phyloP scores from a whole-genome alignment of 116 monocot genomes.

The Dioscorea cayenensis region DNA sequence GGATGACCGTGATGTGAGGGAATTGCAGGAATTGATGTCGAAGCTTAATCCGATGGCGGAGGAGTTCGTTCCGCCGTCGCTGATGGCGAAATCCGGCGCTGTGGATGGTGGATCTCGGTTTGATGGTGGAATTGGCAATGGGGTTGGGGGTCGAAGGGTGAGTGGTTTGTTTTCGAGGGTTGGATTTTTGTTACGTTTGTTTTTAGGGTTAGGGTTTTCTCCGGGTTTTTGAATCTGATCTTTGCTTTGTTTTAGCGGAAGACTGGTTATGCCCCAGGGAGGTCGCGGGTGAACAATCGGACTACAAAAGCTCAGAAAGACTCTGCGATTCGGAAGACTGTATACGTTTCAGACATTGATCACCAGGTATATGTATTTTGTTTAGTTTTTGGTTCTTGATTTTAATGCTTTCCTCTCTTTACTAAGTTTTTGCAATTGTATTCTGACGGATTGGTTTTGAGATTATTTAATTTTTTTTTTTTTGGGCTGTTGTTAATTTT shows the following conservation, averaged over 20 bases:
- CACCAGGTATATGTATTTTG: slow-evolving; percentile 33
- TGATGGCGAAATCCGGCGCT: background rate
- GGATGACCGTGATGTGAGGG: slow-evolving; percentile 14
- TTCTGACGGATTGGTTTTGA: too few relatives aligned
- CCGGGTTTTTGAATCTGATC: background rate
- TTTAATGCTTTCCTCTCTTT: background rate
- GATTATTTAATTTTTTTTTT: too few relatives aligned
- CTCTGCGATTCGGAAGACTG: slow-evolving; percentile 59
- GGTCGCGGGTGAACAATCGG: slow-evolving; percentile 40
- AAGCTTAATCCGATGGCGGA: slow-evolving; percentile 56
- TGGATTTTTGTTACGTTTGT: background rate
- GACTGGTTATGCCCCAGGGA: slow-evolving; percentile 30
- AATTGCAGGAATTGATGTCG: slow-evolving; percentile 41
- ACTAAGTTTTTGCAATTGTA: too few relatives aligned
- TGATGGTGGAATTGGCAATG: background rate
- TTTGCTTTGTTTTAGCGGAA: slow-evolving; percentile 12
- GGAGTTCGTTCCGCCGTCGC: slow-evolving; percentile 43
- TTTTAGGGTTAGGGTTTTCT: background rate
- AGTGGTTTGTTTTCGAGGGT: background rate
- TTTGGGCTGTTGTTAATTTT: too few relatives aligned
- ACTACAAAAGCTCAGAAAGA: slow-evolving; percentile 60
- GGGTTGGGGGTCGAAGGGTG: background rate
- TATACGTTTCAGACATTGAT: slow-evolving; percentile 82
- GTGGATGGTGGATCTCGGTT: background rate
- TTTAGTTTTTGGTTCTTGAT: background rate